Base-by-base conservation (phyloP, 2,329 filamentous ascomycete species). In the Colletotrichum sansevieriae region DNA sequence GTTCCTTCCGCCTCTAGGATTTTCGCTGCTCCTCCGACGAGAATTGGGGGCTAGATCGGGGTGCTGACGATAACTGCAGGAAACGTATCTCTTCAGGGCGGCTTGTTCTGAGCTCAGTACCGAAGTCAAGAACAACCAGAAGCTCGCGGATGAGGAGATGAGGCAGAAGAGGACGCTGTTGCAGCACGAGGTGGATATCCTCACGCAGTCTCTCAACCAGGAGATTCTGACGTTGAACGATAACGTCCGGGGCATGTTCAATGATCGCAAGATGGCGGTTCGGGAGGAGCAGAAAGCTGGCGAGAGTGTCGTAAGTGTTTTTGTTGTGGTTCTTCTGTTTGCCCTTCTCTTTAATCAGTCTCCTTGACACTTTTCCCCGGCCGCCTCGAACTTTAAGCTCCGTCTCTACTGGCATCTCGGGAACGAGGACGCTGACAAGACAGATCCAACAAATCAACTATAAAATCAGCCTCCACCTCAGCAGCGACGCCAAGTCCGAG, bases 391-490 rank as follows among this genome's bases (percentile, higher is more conserved):
- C 37, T 12, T 5, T 39, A 2, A 3, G 10, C 7, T 35, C 33
- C 4, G n/a, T 33, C 2, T 10, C 51, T 29, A 1, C 2, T 33
- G n/a, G 6, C 29, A 10, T n/a, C 13, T 39, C 10, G 20, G 3
- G 2, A 15, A 15, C 63, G 61, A 68, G 63, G 8, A 35, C 51
- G 22, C 72, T 75, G 68, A 77, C 18, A 0, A 18, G 5, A 59
- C 75, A 93, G 86, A 95, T 97, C 71, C 95, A 98, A 84, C 92
- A 97, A 82, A 87, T 98, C 73, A 97, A 95, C 80, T 97, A 98
- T 81, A 96, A 97, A 78, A 98, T 99, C 78, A 97, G 93, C 22
- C 94, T 97, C 37, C 87, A 89, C 46, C 86, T 99, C 49, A 97
- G 94, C 78, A 96, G 93, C 71, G 96, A 98, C 78, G 90, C 92